Evolutionary conservation across 2,329 filamentous ascomycete genomes (phyloP).

Genomic region (Diaporthe vexans): DNA sequence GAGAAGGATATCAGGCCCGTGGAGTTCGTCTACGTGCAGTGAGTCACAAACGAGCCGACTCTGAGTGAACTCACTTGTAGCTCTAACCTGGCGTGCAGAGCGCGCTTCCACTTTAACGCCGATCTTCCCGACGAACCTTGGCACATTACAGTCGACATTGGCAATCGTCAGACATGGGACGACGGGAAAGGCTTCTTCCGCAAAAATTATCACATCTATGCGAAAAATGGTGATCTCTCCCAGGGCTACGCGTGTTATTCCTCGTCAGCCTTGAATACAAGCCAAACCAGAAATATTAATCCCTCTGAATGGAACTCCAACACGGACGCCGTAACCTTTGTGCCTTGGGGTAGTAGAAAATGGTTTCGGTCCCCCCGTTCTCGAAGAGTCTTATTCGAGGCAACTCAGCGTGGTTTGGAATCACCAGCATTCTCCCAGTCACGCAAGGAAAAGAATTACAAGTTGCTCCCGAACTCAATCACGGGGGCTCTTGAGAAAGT

Average conservation of each 20-base stretch:
- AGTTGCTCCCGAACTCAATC: background rate
- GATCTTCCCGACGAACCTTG: background rate
- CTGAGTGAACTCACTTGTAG: background rate
- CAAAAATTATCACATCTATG: background rate
- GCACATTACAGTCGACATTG: background rate
- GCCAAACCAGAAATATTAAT: background rate
- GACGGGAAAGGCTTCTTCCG: background rate
- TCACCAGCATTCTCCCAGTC: background rate
- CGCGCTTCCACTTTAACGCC: background rate
- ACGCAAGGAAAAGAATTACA: too few relatives aligned
- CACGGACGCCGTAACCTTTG: background rate
- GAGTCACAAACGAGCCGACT: background rate
- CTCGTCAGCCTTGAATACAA: background rate
- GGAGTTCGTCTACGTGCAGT: background rate
- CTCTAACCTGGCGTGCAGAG: background rate
- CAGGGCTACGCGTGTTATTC: background rate
- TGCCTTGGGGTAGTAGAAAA: background rate
- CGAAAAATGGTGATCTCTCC: background rate
- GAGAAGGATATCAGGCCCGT: background rate
- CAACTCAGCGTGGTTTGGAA: background rate
- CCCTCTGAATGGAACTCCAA: too few relatives aligned
- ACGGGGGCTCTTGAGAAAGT: background rate
- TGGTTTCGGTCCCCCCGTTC: background rate
- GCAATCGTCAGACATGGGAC: background rate
- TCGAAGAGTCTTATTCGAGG: background rate